These are phyloP conservation scores for Tulasnella sp. DNA, from an alignment of 768 basidiomycete genomes.

Conservation along the genomic window DNA sequence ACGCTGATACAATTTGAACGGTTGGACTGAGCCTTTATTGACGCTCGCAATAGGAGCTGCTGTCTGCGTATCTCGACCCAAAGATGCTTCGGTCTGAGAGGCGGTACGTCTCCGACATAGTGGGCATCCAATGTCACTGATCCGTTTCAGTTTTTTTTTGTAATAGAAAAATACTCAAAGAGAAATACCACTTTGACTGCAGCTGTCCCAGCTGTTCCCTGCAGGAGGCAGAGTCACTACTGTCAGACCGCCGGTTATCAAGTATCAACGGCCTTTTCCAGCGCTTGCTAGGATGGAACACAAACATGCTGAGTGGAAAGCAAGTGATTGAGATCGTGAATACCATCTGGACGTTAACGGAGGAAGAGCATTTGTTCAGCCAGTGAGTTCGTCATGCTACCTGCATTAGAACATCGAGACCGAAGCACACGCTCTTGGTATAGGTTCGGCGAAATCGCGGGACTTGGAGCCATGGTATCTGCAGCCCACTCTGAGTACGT, in stretches of 20 bases:
- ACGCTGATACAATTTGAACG: too few relatives aligned
- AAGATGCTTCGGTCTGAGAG: conserved; percentile 41
- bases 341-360: conserved; percentile 45
- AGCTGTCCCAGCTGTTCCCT: conserved; percentile 48
- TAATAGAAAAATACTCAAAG: conserved; percentile 36
- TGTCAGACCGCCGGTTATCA: conserved; percentile 40
- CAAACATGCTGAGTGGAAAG: conserved; percentile 31
- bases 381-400: conserved; percentile 24
- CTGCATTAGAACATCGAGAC: neutral
- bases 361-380: conserved; percentile 54
- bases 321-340: conserved; percentile 39
- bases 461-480: neutral
- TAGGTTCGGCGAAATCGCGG: neutral
- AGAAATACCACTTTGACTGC: conserved; percentile 49
- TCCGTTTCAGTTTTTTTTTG: neutral
- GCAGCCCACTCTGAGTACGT: neutral
- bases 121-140: too few relatives aligned
- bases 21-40: too few relatives aligned
- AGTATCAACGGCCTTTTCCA: conserved; percentile 36
- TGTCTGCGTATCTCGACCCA: conserved; percentile 50
- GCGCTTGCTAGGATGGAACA: conserved; percentile 41
- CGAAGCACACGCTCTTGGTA: neutral
- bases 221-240: conserved; percentile 33
- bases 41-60: conserved; percentile 35
- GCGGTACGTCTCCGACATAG: conserved; percentile 35